Conservation (phyloP, 108 stramenopile species). For the Mediolabrus comicus region DNA sequence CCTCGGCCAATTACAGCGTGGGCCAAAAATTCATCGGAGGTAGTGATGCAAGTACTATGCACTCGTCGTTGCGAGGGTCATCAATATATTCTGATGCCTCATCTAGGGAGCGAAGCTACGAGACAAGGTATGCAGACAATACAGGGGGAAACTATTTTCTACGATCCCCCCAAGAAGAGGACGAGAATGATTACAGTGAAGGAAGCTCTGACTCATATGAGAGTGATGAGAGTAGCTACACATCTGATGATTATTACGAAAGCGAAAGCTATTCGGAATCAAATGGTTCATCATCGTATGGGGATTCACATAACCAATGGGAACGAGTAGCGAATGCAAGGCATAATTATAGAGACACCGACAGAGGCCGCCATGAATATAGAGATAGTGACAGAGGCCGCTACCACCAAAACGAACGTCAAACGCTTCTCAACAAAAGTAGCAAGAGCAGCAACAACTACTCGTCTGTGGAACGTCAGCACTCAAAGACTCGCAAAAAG, state of each 20-base stretch:
- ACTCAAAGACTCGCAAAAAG: background rate
- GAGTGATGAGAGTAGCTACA: conserved; percentile 7
- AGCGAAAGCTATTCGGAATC: conserved; percentile 5
- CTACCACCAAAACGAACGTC: conserved; percentile 2
- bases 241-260: conserved; percentile 8
- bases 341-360: background rate
- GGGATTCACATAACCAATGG: conserved; percentile 7
- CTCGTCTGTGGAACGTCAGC: background rate
- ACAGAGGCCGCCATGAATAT: background rate
- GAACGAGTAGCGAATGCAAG: conserved; percentile 6
- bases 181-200: conserved; percentile 12
- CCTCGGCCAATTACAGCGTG: background rate
- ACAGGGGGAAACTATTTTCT: background rate
- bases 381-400: background rate
- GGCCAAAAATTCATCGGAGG: background rate
- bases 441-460: conserved; percentile 1
- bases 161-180: background rate
- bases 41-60: background rate
- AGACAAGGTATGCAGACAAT: background rate
- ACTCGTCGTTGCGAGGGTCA: background rate
- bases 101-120: background rate
- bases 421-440: conserved; percentile 1
- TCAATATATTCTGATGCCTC: background rate
- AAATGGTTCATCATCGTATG: background rate
- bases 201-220: conserved; percentile 16